Base-by-base conservation (phyloP, 192 early-diverging fungal genomes). In the Haplosporangium gracile region DNA sequence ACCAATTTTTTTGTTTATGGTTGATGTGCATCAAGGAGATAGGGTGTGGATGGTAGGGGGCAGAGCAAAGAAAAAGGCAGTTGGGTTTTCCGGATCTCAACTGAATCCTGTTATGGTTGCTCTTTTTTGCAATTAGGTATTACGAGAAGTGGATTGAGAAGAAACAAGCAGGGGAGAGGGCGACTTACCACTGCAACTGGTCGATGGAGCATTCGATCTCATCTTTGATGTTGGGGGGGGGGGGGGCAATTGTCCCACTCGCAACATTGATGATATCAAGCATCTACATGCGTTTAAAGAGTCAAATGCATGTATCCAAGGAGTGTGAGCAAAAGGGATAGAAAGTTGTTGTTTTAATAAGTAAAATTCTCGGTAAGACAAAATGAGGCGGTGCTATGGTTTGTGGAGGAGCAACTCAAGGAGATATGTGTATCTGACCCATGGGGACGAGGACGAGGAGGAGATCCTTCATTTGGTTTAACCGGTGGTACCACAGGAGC, bases 241-340 rank as follows among this genome's bases (percentile, higher is more conserved):
- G 78, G 18, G 74, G 40, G 8, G 70, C 57, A 51, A 79, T 79
- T 1, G 71, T 79, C 16, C 74, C 78, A 79, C 78, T 73, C 42
- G 78, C 78, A 47, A 73, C 71, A 42, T 79, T 79, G 42, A 79
- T 79, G 22, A 73, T 63, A 47, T 79, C 78, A 34, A 79, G 71
- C 78, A 79, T 79, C 78, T 79, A 65, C 40, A n/a, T 13, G 16
- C 3, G 8, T 6, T 1, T 10, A 26, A 6, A 24, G 2, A 15
- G 29, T 1, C 32, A 36, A 36, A 36, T 36, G n/a, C n/a, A n/a
- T 36, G 11, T 32, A 13, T 32, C 1, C 0, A 15, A 34, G 3
- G 11, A 65, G 24, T 5, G 36, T 36, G 36, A 36, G 36, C 36
- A 36, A 36, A 36, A 36, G 2, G 36, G 36, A 36, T 1, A 36